phyloP scores from a whole-genome alignment of 169 alveolate species.

The Blepharisma undulans region DNA sequence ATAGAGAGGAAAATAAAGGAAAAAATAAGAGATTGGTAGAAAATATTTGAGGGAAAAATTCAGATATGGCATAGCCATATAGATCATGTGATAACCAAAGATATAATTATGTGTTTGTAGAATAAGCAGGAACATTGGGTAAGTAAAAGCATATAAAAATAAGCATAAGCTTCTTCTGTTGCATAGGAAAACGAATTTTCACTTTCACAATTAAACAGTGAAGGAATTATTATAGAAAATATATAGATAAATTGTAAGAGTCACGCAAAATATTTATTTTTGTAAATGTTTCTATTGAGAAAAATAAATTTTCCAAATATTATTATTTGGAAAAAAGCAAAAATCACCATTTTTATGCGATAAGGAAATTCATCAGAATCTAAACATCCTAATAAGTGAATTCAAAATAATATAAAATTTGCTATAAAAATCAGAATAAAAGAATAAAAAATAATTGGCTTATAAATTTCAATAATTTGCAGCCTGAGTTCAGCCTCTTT shows the following conservation, averaged over 20 bases:
- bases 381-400: background rate
- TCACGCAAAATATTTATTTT: background rate
- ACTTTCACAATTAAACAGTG: background rate
- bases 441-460: background rate
- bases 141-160: background rate
- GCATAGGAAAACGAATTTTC: background rate
- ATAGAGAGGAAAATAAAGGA: background rate
- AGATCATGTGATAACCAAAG: background rate
- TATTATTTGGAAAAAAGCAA: background rate
- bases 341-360: background rate
- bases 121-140: background rate
- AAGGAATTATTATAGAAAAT: background rate
- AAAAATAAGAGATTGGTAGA: background rate
- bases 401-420: background rate
- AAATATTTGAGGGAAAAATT: background rate
- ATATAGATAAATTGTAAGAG: background rate
- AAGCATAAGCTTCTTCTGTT: background rate
- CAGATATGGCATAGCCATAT: background rate
- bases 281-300: background rate
- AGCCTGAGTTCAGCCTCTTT: slow-evolving; percentile 1
- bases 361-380: background rate
- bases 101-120: background rate
- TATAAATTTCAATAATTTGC: background rate
- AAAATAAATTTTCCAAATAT: background rate
- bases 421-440: background rate